These are phyloP conservation scores for Strigomonas oncopelti DNA, from an alignment of 208 protist species.

Conservation along the genomic window DNA sequence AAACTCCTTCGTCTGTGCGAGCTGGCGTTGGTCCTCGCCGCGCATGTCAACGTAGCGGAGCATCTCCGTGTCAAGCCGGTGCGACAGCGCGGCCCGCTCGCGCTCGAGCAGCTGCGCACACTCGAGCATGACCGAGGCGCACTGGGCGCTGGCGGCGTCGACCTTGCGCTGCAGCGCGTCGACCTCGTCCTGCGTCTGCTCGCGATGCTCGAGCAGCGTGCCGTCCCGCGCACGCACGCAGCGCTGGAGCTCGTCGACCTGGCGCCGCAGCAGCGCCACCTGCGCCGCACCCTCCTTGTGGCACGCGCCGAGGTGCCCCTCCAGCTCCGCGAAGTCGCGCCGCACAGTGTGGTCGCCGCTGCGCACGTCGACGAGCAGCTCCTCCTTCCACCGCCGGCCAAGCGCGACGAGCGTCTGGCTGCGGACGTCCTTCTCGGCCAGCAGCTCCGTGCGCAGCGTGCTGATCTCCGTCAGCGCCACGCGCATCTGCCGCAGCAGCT, in stretches of 20 bases:
- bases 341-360: conserved; percentile 41
- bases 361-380: conserved; percentile 65
- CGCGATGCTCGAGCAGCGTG: conserved; percentile 39
- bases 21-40: conserved; percentile 50
- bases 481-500: conserved; percentile 60
- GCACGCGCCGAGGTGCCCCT: conserved; percentile 29
- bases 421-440: conserved; percentile 62
- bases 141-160: conserved; percentile 39
- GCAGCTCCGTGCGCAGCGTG: conserved; percentile 50
- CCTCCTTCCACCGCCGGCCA: conserved; percentile 71
- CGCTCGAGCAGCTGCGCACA: conserved; percentile 53
- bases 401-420: conserved; percentile 46
- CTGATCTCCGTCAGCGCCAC: conserved; percentile 56
- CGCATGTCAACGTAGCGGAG: conserved; percentile 68
- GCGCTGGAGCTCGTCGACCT: conserved; percentile 51
- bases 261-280: conserved; percentile 38
- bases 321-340: conserved; percentile 47
- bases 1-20: conserved; percentile 26
- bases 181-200: conserved; percentile 63
- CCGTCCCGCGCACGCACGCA: conserved; percentile 30
- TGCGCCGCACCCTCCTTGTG: conserved; percentile 29
- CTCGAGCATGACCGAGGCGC: conserved; percentile 49
- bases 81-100: conserved; percentile 43
- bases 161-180: conserved; percentile 48
- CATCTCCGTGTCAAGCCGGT: conserved; percentile 69